Percentiles rank a stretch among this genome's conserved stretches.
These are phyloP conservation scores for Solanum chilense DNA, from an alignment of 257 asterid genomes.

Conservation along the genomic window DNA sequence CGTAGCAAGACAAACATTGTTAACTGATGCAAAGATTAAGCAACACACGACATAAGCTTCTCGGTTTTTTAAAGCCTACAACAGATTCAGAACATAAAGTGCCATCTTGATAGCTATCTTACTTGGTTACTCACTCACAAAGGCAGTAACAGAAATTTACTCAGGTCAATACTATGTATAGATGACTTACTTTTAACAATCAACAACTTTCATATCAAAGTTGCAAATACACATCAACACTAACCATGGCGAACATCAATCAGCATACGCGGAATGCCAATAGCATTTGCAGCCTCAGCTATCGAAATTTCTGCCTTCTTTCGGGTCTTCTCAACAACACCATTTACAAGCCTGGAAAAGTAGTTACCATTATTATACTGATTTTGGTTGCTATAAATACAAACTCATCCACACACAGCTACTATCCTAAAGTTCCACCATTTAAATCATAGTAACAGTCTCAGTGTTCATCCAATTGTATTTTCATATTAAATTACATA, in stretches of 20 bases:
- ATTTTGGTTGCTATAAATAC: not conserved
- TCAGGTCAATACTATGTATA: not conserved
- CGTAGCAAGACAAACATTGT: not conserved
- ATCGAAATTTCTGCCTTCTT: slow-evolving; percentile 60
- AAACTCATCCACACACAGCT: not conserved
- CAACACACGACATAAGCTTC: not conserved
- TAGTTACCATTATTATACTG: not conserved
- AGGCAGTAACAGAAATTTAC: not conserved
- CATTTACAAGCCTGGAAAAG: slow-evolving; percentile 68
- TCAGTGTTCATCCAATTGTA: not conserved
- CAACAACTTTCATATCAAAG: not conserved
- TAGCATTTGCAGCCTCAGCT: slow-evolving; percentile 75
- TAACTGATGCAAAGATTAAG: not conserved
- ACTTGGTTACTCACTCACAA: not conserved
- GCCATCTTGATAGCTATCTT: not conserved
- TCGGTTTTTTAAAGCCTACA: not conserved
- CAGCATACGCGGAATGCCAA: slow-evolving; percentile 78
- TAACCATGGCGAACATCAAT: slow-evolving; percentile 94
- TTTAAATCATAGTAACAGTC: not conserved
- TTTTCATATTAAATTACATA: not conserved
- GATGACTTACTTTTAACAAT: not conserved
- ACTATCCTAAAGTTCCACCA: not conserved
- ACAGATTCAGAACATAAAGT: not conserved
- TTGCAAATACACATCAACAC: not conserved
- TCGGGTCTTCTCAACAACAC: slow-evolving; percentile 74